Base-by-base conservation (phyloP, 75 land plant species). In the Sequoiadendron giganteum region DNA sequence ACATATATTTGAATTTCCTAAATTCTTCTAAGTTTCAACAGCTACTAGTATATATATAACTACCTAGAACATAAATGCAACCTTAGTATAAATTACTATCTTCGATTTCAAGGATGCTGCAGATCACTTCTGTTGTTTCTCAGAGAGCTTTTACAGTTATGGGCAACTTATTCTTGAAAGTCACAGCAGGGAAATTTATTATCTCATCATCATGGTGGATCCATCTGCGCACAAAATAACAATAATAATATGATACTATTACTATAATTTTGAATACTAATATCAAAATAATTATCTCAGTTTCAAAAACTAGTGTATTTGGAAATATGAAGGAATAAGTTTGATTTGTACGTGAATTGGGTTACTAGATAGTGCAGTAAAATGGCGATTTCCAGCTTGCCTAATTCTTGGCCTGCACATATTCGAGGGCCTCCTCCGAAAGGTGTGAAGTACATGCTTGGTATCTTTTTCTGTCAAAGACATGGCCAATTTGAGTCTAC, bases 341-440 rank as follows among this genome's bases (percentile, higher is more conserved):
- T 81, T 39, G 6, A 42, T 42, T 16, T 36, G 38, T 81, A 90
- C 90, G 49, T 90, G 86, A 32, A 90, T 61, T 90, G 79, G 43
- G 90, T 90, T 28, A 90, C 90, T 5, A 90, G 65, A 18, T 83
- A 79, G 54, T 90, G 90, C 30, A 90, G 85, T 73, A 90, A 90
- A 32, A 88, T 77, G 2, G 81, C 45, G 11, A 84, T 72, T 49
- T 90, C 90, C 5, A 90, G 86, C 28, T 88, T 80, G 58, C 86
- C 90, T 32, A 90, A 56, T 49, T 90, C 90, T 5, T 68, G 54
- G 43, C 90, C 90, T 21, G 89, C 90, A 68, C 90, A 90, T 7
- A 88, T 32, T 88, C 90, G 55, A 25, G 85, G 76, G 34, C 90
- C 90, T 58, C 68, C 65, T 40, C 90, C 90, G 81, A 90, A 90